Evolutionary conservation across 2,329 filamentous ascomycete species (phyloP), one percentile per base, ranked within the genome.

Genomic region (Rhynchosporium graminicola): DNA sequence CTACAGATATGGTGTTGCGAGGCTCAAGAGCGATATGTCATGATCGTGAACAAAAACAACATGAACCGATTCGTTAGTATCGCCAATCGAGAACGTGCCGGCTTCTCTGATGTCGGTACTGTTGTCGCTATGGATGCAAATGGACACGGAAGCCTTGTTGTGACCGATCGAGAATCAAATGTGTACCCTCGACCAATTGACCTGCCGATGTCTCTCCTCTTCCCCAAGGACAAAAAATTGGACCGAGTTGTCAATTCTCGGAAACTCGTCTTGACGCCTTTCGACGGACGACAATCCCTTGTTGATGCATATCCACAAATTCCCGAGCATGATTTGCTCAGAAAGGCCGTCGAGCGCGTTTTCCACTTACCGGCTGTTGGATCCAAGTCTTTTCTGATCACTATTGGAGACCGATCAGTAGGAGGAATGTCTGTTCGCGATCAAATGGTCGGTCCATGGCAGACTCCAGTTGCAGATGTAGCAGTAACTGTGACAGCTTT

Each of bases 1-100:
- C 84, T 99, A 62, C 91, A 98, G 74, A 97, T 99, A 52, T 98
- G 94, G 93, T 97, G 95, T 76, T 96, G 94, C 71, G 94, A 98
- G 76, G 92, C 95, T 0, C 95, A 99, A 75, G 95, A 99, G 77
- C 85, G 95, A 75, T 99, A 99, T 72, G 95, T 99, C 7, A 80
- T 99, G 71, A 87, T 96, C 8, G 87, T 99, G 65, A 92, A 93
- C 64, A 85, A 86, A 57, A 88, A 95, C 26, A 83, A 87, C 59
- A 84, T 98, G 72, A 92, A 94, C 71, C 87, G 77, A 81, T 99
- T 88, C 72, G 80, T 80, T 50, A 85, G 79, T 74, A 88, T 88
- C 62, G 87, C 85, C 74, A 79, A 88, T 66, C 85, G 95, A 74
- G 95, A 99, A 75, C 87, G 93, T 60, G 98, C 94, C 74, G 91